A percentile compares a stretch with the other conserved stretches of the same genome.
phyloP scores from a whole-genome alignment of 257 asterid species.

The Plantago ovata region DNA sequence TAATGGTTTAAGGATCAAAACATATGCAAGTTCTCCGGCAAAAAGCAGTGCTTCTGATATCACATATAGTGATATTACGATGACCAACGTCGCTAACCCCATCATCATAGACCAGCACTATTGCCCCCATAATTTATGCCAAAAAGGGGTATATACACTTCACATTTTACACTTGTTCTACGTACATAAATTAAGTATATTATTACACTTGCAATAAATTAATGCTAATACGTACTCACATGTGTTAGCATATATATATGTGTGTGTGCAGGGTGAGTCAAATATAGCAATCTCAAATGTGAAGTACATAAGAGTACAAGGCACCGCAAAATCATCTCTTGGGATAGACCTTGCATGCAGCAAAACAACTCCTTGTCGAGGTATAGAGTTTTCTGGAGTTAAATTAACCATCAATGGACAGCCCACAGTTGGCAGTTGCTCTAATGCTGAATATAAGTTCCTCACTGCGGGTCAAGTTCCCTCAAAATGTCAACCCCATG shows the following conservation, averaged over 20 bases:
- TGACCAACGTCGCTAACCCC: too few relatives aligned
- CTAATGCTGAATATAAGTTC: slow-evolving; percentile 13
- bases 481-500: slow-evolving; percentile 22
- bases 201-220: background rate
- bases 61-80: too few relatives aligned
- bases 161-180: too few relatives aligned
- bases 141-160: too few relatives aligned
- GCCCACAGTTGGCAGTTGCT: slow-evolving; percentile 20
- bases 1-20: too few relatives aligned
- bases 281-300: slow-evolving; percentile 26
- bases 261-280: slow-evolving; percentile 22
- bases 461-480: slow-evolving; percentile 16
- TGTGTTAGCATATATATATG: too few relatives aligned
- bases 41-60: too few relatives aligned
- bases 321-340: slow-evolving; percentile 12
- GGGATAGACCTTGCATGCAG: slow-evolving; percentile 20
- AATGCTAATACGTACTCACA: background rate
- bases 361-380: slow-evolving; percentile 19
- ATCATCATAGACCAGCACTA: too few relatives aligned
- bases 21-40: too few relatives aligned
- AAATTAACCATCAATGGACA: slow-evolving; percentile 4
- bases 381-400: slow-evolving; percentile 10
- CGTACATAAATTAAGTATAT: too few relatives aligned
- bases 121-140: too few relatives aligned
- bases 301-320: slow-evolving; percentile 19